phyloP scores from a whole-genome alignment of 2,329 filamentous ascomycete species.

The Fusarium keratoplasticum region DNA sequence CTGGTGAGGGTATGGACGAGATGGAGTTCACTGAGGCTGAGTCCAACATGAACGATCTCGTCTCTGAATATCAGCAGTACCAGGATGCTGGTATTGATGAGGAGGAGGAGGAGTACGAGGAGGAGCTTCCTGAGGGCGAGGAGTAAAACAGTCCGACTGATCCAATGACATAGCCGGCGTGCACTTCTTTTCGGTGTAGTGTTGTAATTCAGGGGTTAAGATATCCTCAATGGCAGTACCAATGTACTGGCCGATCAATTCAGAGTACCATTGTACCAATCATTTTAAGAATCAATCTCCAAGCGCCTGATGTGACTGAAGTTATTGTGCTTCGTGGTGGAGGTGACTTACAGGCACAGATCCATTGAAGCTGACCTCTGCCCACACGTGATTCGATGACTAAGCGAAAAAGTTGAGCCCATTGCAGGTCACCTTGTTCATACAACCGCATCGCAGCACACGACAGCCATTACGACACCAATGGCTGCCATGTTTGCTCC shows the following conservation, averaged over 20 bases:
- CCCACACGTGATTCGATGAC: conserved; percentile 49
- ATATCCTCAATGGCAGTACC: conserved; percentile 55
- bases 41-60: conserved; percentile 99
- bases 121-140: conserved; percentile 86
- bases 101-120: conserved; percentile 95
- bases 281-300: conserved; percentile 14
- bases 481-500: conserved; percentile 72
- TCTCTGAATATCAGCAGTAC: conserved; percentile 99
- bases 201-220: conserved; percentile 52
- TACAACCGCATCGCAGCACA: conserved; percentile 25
- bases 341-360: not conserved
- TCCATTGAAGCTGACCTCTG: not conserved
- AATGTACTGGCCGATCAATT: conserved; percentile 47
- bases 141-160: conserved; percentile 48
- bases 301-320: not conserved
- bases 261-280: conserved; percentile 47
- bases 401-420: conserved; percentile 51
- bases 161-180: conserved; percentile 38
- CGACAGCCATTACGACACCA: conserved; percentile 40
- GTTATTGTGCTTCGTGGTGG: not conserved
- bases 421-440: conserved; percentile 23
- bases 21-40: conserved; percentile 99
- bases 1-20: conserved; percentile 99
- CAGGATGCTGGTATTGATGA: conserved; percentile 98
- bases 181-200: conserved; percentile 49